Evolutionary conservation across 2,329 filamentous ascomycete species (phyloP).

Genomic region (Cladophialophora exuberans): DNA sequence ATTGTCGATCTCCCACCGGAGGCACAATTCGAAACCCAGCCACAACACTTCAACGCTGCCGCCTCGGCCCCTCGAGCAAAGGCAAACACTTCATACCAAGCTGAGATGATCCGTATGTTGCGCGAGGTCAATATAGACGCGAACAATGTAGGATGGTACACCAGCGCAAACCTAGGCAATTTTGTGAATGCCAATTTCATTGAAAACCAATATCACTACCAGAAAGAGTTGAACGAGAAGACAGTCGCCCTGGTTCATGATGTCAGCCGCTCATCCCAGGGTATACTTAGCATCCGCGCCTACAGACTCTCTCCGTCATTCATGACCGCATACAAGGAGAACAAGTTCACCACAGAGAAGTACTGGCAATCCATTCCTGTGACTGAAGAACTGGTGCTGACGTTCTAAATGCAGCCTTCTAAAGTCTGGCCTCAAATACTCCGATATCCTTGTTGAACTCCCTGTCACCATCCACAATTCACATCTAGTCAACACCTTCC

Average conservation of each 20-base stretch:
- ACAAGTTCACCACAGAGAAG: conserved; percentile 96
- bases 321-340: conserved; percentile 91
- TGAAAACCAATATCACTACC: conserved; percentile 97
- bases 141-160: conserved; percentile 98
- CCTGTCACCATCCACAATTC: conserved; percentile 94
- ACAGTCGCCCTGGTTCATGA: conserved; percentile 92
- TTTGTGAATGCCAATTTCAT: conserved; percentile 94
- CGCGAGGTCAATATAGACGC: conserved; percentile 98
- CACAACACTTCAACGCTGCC: conserved; percentile 68
- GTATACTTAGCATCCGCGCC: conserved; percentile 83
- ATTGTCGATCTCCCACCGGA: conserved; percentile 73
- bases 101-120: conserved; percentile 95
- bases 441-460: conserved; percentile 89
- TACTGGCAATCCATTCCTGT: conserved; percentile 51
- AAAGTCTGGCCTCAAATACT: conserved; percentile 90
- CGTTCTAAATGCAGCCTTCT: conserved; percentile 66
- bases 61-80: conserved; percentile 91
- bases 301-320: conserved; percentile 88
- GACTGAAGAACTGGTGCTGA: conserved; percentile 31
- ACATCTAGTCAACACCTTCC: conserved; percentile 90
- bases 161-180: conserved; percentile 97
- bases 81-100: conserved; percentile 84
- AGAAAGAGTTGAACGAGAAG: conserved; percentile 85
- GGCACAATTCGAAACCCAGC: conserved; percentile 67
- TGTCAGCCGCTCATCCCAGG: conserved; percentile 91